Evolutionary conservation across 1,284 basidiomycete genomes (phyloP).

Genomic region (Porodaedalea pini): DNA sequence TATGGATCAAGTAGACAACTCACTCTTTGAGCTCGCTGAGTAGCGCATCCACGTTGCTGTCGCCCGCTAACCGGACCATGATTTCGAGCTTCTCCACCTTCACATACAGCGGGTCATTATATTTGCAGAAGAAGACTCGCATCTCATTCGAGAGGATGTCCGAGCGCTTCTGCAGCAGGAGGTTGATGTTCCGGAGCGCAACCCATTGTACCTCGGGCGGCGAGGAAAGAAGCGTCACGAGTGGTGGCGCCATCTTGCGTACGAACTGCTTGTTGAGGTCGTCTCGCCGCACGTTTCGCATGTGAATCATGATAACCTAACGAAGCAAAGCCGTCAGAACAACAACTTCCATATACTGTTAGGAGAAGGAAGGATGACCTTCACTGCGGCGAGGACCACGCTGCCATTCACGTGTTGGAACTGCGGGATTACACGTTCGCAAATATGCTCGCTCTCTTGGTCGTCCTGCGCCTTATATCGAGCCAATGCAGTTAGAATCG

Average conservation of each 20-base stretch:
- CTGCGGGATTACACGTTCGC: conserved; percentile 96
- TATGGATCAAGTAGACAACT: conserved; percentile 28
- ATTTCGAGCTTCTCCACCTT: conserved; percentile 98
- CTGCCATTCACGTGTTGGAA: conserved; percentile 97
- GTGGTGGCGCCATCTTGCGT: conserved; percentile 96
- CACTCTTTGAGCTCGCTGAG: conserved; percentile 95
- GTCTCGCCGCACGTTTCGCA: conserved; percentile 78
- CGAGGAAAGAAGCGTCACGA: conserved; percentile 76
- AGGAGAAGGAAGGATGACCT: conserved; percentile 46
- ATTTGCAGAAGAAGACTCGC: conserved; percentile 99
- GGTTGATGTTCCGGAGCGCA: conserved; percentile 92
- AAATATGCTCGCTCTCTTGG: conserved; percentile 97
- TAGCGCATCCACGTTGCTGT: conserved; percentile 91
- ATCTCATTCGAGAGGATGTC: conserved; percentile 93
- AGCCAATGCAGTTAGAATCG: conserved; percentile 83
- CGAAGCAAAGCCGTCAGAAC: conserved; percentile 3
- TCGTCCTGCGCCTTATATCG: conserved; percentile 83
- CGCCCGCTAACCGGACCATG: conserved; percentile 91
- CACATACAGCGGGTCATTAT: conserved; percentile 98
- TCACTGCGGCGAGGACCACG: conserved; percentile 93
- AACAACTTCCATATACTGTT: conserved; percentile 2
- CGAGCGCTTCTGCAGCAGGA: conserved; percentile 89
- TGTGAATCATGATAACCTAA: conserved; percentile 96
- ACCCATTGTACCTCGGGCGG: conserved; percentile 95
- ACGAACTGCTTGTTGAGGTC: conserved; percentile 86